Conservation (phyloP, 2,329 filamentous ascomycete genomes). For the Malbranchea zuffiana region DNA sequence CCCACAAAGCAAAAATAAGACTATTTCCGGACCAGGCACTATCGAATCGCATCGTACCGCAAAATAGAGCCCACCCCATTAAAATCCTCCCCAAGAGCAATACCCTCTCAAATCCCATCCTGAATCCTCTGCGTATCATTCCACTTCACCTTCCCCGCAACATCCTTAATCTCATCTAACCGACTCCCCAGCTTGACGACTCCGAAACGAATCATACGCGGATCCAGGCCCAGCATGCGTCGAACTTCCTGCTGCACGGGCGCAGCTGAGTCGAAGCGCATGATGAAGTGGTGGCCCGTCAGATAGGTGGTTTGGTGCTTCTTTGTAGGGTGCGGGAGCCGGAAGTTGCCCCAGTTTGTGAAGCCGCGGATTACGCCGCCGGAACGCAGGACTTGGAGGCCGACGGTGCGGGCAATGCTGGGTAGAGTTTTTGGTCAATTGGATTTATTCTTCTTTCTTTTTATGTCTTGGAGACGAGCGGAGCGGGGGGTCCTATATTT, state of each 20-base stretch:
- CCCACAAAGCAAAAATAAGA: not conserved
- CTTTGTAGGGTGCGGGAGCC: constrained; percentile 66
- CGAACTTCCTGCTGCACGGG: constrained; percentile 64
- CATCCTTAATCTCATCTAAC: constrained; percentile 50
- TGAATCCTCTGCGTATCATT: constrained; percentile 25
- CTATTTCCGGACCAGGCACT: not conserved
- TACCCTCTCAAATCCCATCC: constrained; percentile 8
- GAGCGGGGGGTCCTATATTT: not conserved
- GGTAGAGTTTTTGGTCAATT: constrained; percentile 7
- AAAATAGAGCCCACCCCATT: too few species aligned
- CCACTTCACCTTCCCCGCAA: constrained; percentile 47
- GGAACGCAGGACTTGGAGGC: constrained; percentile 67
- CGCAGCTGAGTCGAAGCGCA: constrained; percentile 81
- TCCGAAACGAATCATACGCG: constrained; percentile 75
- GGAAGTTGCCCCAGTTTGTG: constrained; percentile 90
- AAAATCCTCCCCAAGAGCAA: not conserved
- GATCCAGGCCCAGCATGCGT: constrained; percentile 69
- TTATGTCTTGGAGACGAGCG: not conserved
- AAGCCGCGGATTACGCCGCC: constrained; percentile 86
- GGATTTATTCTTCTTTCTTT: not conserved
- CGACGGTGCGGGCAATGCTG: constrained; percentile 80
- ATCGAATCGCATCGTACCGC: too few species aligned
- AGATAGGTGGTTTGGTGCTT: constrained; percentile 75
- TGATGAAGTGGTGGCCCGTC: constrained; percentile 90
- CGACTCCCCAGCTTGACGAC: constrained; percentile 74